phyloP scores from a whole-genome alignment of 2,329 filamentous ascomycete species.

The Aspergillus quadrilineatus region DNA sequence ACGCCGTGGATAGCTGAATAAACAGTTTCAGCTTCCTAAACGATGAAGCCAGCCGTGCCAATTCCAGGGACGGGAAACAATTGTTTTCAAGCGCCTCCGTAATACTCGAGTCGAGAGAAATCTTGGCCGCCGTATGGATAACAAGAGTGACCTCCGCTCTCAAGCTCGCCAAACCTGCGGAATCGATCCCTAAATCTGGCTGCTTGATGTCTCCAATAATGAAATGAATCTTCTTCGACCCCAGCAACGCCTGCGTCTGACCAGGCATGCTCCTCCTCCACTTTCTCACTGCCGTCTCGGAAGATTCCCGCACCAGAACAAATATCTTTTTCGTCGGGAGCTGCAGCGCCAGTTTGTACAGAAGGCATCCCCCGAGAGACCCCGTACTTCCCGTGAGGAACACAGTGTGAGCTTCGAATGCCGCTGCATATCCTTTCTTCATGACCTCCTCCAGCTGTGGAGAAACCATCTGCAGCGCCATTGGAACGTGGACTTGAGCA shows the following conservation, averaged over 20 bases:
- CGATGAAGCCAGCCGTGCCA: constrained; percentile 26
- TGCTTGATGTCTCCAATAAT: constrained; percentile 30
- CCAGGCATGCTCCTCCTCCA: constrained; percentile 31
- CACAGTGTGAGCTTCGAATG: constrained; percentile 28
- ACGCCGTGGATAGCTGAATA: constrained; percentile 33
- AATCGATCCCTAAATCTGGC: constrained; percentile 28
- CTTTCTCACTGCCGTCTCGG: constrained; percentile 27
- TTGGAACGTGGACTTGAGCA: not conserved
- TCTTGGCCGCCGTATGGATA: constrained; percentile 36
- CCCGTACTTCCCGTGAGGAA: constrained; percentile 34
- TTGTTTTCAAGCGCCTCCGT: constrained; percentile 31
- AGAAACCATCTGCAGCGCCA: constrained; percentile 9
- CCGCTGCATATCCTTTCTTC: constrained; percentile 27
- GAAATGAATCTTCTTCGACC: constrained; percentile 28
- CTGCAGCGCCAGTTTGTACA: constrained; percentile 35
- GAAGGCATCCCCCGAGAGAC: constrained; percentile 33
- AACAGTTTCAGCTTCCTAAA: constrained; percentile 31
- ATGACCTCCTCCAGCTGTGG: constrained; percentile 21
- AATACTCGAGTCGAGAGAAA: constrained; percentile 29
- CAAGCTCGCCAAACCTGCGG: constrained; percentile 17
- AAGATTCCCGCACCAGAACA: constrained; percentile 27
- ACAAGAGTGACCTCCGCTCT: constrained; percentile 32
- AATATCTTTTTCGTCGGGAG: constrained; percentile 34
- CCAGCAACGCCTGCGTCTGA: constrained; percentile 28
- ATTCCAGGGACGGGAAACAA: constrained; percentile 32